Evolutionary conservation across 1,284 basidiomycete genomes (phyloP), one percentile per base, ranked within the genome.

Genomic region (Xerocomus amazonicus): DNA sequence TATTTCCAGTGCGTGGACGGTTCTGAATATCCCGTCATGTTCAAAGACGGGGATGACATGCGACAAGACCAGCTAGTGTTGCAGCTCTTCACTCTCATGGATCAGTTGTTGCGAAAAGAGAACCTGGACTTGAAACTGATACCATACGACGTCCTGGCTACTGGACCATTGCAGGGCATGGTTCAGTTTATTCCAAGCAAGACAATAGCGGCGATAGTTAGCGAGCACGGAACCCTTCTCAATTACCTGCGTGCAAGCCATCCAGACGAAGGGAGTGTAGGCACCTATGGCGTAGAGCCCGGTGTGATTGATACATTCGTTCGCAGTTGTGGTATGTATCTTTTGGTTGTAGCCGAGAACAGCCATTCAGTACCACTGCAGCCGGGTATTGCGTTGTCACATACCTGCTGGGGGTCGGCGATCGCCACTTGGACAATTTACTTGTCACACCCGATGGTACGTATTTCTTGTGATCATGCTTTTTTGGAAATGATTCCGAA

Each of bases 311-410:
- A 99, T 62, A 98, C 93, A 0, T 99, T 97, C 69, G 87, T 99
- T 36, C 78, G 93, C 46, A 98, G 95, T 65, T 99, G 97, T 65
- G 96, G 95, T 97, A 62, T 59, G 92, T 77, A 4, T 19, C 6
- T 36, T 29, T 45, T 45, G 26, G 38, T 17, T 10, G 1, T 17
- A n/a, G 36, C 14, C 34, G 42, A 32, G 41, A 26, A 46, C 40
- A 42, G 47, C 37, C 19, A 26, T 26, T 55, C 53, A 50, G 48
- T 55, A 39, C 48, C 45, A 53, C 40, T 48, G 2, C 62, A 97
- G 95, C 97, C 49, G 97, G 97, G 0, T 99, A 99, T 68, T 99
- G 95, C 58, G 97, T 99, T 10, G 86, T 99, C 27, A 99, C 97
- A 0, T 99, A 98, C 64, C 73, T 99, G 1, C 80, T 99, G 14